Evolutionary conservation across 306 rosid species (phyloP).

Genomic region (Sechiopsis laciniata): DNA sequence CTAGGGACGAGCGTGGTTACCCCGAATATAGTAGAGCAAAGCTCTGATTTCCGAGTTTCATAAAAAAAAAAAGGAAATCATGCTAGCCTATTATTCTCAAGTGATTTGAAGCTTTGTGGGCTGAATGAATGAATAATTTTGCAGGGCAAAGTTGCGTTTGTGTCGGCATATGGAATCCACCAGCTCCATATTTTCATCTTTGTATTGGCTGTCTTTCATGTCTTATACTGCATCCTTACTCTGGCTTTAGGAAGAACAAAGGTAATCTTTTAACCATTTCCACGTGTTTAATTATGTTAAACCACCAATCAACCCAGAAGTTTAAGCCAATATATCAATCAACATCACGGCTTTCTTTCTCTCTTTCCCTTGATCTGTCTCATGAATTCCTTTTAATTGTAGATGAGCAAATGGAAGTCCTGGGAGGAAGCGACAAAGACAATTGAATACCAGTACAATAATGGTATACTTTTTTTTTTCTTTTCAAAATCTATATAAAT

Average conservation of each 20-base stretch:
- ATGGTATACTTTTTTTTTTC: slow-evolving; percentile 31
- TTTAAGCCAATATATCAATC: no score
- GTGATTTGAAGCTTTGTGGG: slow-evolving; percentile 11
- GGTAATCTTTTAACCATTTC: slow-evolving; percentile 29
- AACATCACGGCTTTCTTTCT: not conserved
- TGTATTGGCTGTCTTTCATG: slow-evolving; percentile 56
- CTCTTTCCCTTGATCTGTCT: slow-evolving; percentile 4
- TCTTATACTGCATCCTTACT: slow-evolving; percentile 60
- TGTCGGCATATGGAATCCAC: slow-evolving; percentile 84
- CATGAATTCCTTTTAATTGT: slow-evolving; percentile 25
- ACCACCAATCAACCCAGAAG: no score
- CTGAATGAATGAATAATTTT: slow-evolving; percentile 12
- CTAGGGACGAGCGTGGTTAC: no score
- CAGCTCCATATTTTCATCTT: slow-evolving; percentile 87
- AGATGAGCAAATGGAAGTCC: slow-evolving; percentile 70
- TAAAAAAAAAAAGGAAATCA: not conserved
- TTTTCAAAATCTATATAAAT: not conserved
- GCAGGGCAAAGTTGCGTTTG: slow-evolving; percentile 60
- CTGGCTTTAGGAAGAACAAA: slow-evolving; percentile 59
- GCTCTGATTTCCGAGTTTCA: no score
- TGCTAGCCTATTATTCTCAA: slow-evolving; percentile 1
- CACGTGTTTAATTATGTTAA: not conserved
- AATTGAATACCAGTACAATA: slow-evolving; percentile 34
- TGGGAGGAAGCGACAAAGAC: slow-evolving; percentile 78
- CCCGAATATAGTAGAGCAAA: no score